A percentile compares a stretch with the other conserved stretches of the same genome.
Evolutionary conservation across 495 filamentous ascomycete genomes (phyloP).

Genomic region (Annulohypoxylon stygium): DNA sequence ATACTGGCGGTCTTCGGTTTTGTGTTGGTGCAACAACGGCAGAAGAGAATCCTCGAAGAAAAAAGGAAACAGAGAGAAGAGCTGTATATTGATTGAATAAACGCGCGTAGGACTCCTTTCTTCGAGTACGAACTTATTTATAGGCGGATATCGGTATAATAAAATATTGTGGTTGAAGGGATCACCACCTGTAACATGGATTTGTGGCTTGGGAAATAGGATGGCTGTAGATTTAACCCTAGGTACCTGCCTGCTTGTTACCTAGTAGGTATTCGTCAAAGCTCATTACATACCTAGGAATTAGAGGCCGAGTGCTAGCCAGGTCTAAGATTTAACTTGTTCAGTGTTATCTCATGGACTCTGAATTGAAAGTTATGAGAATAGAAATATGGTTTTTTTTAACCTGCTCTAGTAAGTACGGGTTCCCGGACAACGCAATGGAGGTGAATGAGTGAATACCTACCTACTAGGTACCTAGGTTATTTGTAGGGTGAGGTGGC

Average conservation of each 20-base stretch:
- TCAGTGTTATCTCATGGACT: no score
- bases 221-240: neutral
- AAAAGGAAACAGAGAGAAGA: slow-evolving; percentile 46
- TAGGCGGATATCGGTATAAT: neutral
- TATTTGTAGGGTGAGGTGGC: neutral
- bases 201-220: neutral
- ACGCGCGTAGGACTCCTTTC: neutral
- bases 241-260: no score
- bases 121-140: neutral
- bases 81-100: slow-evolving; percentile 44
- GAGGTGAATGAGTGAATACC: neutral
- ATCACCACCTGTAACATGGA: neutral
- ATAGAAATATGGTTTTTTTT: no score
- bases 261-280: no score
- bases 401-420: no score
- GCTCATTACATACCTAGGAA: neutral
- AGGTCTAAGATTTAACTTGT: no score
- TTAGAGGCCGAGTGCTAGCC: neutral
- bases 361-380: no score
- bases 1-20: slow-evolving; percentile 44
- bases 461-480: no score
- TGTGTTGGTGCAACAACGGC: slow-evolving; percentile 42
- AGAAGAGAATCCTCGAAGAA: slow-evolving; percentile 38
- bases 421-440: no score
- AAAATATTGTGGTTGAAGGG: neutral